Base-by-base conservation (phyloP, 177 flowering plant species). In the Vitis hybrid region DNA sequence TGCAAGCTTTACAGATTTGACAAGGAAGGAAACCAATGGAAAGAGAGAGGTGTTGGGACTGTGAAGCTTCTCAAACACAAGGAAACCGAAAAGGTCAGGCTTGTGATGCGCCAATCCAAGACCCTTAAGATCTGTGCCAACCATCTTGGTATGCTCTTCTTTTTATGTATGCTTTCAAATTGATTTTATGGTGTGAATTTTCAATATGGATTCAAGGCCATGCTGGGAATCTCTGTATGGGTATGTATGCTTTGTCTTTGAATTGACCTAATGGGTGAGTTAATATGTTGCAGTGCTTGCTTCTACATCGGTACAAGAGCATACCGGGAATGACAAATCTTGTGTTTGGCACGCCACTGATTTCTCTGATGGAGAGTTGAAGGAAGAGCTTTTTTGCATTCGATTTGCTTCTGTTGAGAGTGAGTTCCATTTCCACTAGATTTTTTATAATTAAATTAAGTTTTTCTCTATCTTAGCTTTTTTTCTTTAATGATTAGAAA, bases 331-430 rank as follows among this genome's bases (percentile, higher is more conserved):
- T 66, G 87, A 85, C 1, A 85, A 83, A 29, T 83, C 90, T 0
- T 87, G 88, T 71, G 84, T 85, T 6, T 87, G 90, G 90, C 84
- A 85, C 61, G 90, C 90, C 6, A 39, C 83, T 66, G 90, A 85
- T 78, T 87, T 77, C 69, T 71, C 88, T 34, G 87, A 83, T 74
- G 90, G 88, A 10, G 87, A 87, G 54, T 66, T 87, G 71, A 85
- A 87, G 78, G 80, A 85, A 11, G 87, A 86, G 71, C 71, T 78
- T 15, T 86, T 86, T 48, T 76, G 82, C 68, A 77, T 86, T 49
- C 76, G 87, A 1, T 86, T 86, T 72, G 73, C 76, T 16, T 75
- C 87, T 0, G 74, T 80, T 10, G 88, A 86, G 52, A 83, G 90
- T 86, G 59, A 85, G 90, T 78, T 3, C 26, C 54, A 11, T 1